phyloP scores from a whole-genome alignment of 192 early-diverging fungal genomes.

The Coemansia sp. region DNA sequence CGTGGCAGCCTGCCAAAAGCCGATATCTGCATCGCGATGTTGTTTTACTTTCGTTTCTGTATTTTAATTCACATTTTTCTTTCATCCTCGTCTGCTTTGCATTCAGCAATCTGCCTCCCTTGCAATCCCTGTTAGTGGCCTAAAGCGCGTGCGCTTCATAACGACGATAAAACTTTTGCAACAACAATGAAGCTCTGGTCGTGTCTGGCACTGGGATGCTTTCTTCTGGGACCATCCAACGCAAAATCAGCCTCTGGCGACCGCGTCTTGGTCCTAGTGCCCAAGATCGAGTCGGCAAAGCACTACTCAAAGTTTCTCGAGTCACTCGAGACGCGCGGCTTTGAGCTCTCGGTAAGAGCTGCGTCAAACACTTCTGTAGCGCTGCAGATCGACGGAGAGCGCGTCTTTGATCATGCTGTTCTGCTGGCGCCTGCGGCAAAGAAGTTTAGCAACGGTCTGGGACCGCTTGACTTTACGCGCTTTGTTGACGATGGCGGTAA shows the following conservation, averaged over 20 bases:
- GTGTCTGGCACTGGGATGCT: background rate
- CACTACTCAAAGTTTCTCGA: conserved; percentile 56
- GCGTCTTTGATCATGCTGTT: conserved; percentile 76
- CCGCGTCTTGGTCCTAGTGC: conserved; percentile 69
- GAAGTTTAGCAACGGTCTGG: conserved; percentile 56
- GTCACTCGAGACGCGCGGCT: conserved; percentile 51
- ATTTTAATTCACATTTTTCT: background rate
- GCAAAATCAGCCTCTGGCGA: conserved; percentile 65
- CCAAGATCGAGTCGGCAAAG: conserved; percentile 44
- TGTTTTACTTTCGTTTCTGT: background rate
- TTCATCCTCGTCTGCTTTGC: background rate
- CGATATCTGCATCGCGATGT: background rate
- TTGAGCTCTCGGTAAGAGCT: conserved; percentile 55
- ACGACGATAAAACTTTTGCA: too few relatives aligned
- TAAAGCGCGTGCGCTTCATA: too few relatives aligned
- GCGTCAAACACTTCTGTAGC: conserved; percentile 54
- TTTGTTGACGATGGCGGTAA: conserved; percentile 94
- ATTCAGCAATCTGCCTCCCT: background rate
- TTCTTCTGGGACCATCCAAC: conserved; percentile 13
- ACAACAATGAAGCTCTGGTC: conserved; percentile 20
- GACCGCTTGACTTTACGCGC: conserved; percentile 63
- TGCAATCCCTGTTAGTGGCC: background rate
- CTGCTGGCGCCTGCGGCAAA: conserved; percentile 75
- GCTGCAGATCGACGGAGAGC: conserved; percentile 60
- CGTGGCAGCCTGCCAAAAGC: conserved; percentile 4